Evolutionary conservation across 2,329 filamentous ascomycete species (phyloP).

Genomic region (Fonsecaea nubica): DNA sequence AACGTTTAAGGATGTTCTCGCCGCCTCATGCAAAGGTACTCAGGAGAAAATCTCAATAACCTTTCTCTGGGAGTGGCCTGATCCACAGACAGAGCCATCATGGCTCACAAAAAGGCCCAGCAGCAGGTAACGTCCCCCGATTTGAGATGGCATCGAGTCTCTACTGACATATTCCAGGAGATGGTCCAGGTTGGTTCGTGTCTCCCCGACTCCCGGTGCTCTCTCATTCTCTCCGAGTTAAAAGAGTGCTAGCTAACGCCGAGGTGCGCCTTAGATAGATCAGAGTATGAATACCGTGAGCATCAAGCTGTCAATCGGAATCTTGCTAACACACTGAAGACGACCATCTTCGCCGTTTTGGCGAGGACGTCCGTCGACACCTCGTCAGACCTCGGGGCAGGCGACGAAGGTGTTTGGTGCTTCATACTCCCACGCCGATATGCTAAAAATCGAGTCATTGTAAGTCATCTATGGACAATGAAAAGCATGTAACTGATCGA

Average conservation of each 20-base stretch:
- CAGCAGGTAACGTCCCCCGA: conserved; percentile 67
- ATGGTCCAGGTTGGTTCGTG: conserved; percentile 99
- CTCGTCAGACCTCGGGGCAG: conserved; percentile 63
- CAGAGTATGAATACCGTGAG: conserved; percentile 45
- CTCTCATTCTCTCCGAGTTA: neutral
- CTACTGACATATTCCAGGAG: conserved; percentile 66
- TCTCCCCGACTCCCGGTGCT: conserved; percentile 38
- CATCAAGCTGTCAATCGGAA: conserved; percentile 12
- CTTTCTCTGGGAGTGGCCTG: conserved; percentile 9
- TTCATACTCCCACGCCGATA: conserved; percentile 94
- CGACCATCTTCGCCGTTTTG: conserved; percentile 92
- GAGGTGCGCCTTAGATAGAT: conserved; percentile 44
- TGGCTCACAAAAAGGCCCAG: conserved; percentile 70
- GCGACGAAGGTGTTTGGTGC: conserved; percentile 84
- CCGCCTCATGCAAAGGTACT: conserved; percentile 32
- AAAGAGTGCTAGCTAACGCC: conserved; percentile 23
- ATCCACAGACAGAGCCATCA: conserved; percentile 29
- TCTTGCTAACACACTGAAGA: conserved; percentile 44
- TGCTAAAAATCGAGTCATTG: conserved; percentile 84
- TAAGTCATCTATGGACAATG: conserved; percentile 52
- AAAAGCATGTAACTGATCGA: conserved; percentile 1
- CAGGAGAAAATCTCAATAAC: conserved; percentile 32
- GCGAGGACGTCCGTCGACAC: conserved; percentile 64
- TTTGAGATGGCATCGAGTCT: conserved; percentile 2
- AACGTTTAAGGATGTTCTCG: conserved; percentile 34